Percentiles rank a stretch among this genome's conserved stretches.
These are phyloP conservation scores for Trichoderma asperellum DNA, from an alignment of 2,329 filamentous ascomycete genomes.

Conservation along the genomic window DNA sequence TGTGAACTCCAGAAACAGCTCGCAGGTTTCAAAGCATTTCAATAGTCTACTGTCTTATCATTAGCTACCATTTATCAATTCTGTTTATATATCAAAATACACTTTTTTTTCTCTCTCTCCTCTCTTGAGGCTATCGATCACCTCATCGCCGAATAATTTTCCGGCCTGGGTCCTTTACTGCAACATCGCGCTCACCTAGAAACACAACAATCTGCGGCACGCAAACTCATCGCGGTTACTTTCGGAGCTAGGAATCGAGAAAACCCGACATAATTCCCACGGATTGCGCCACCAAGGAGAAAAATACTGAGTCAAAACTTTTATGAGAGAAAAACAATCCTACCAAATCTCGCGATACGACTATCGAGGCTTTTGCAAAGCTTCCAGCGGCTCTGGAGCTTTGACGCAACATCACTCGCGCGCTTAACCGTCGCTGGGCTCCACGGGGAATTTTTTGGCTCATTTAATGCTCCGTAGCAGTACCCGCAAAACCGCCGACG, in stretches of 20 bases:
- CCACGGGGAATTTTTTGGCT: neutral
- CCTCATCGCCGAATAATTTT: constrained; percentile 3
- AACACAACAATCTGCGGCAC: neutral
- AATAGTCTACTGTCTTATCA: neutral
- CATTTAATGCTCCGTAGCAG: constrained; percentile 3
- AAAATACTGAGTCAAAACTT: neutral
- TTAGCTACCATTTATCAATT: neutral
- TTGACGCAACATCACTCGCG: constrained; percentile 25
- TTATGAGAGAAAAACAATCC: neutral
- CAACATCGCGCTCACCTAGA: neutral
- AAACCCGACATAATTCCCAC: constrained; percentile 6
- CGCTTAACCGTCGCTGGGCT: constrained; percentile 16
- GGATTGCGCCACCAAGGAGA: neutral
- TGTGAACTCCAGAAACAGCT: neutral
- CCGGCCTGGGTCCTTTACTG: neutral
- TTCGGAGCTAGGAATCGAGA: neutral
- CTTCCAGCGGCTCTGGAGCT: neutral
- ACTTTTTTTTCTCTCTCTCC: neutral
- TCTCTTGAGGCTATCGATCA: neutral
- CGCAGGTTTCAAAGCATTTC: neutral
- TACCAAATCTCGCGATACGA: neutral
- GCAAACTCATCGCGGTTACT: neutral
- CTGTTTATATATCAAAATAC: neutral
- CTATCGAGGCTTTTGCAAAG: neutral
- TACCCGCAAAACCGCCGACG: constrained; percentile 27